These are phyloP conservation scores for Aegilops longissima DNA, from an alignment of 176 grass and related monocot genomes.

Conservation along the genomic window DNA sequence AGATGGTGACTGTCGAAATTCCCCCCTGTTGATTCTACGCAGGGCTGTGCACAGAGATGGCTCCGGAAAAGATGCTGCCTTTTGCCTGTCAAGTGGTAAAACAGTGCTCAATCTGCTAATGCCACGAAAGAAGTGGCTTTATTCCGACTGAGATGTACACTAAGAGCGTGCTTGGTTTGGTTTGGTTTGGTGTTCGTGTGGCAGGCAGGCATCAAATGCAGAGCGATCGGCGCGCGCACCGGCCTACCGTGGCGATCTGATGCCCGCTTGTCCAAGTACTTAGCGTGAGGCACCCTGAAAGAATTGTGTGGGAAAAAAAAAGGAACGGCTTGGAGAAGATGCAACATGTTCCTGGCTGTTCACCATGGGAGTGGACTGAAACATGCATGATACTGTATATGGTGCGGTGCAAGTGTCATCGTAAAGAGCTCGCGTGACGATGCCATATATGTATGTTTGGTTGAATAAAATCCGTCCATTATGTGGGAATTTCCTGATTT, in stretches of 20 bases:
- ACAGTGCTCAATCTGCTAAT: neutral
- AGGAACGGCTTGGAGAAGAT: neutral
- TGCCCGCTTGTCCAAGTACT: constrained; percentile 30
- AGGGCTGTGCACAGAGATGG: constrained; percentile 40
- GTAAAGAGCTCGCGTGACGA: constrained; percentile 12
- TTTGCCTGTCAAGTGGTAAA: constrained; percentile 59
- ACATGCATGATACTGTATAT: neutral
- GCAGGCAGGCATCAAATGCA: constrained; percentile 40
- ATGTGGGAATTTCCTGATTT: neutral
- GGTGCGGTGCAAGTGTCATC: neutral
- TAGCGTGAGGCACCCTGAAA: neutral
- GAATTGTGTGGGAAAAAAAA: neutral
- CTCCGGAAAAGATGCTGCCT: constrained; percentile 39
- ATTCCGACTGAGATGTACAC: neutral
- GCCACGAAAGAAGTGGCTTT: neutral
- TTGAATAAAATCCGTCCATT: neutral
- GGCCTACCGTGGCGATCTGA: constrained; percentile 39
- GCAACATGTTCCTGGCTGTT: neutral
- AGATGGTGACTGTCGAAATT: neutral
- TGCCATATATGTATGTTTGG: neutral
- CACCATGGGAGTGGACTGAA: neutral
- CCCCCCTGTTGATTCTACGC: neutral
- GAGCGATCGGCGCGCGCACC: constrained; percentile 13
- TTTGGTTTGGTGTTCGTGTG: neutral
- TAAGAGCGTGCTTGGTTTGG: too few species aligned